Percentiles rank a stretch among this genome's conserved stretches.
Evolutionary conservation across 345 rosid species (phyloP).

Genomic region (Clausena lansium): DNA sequence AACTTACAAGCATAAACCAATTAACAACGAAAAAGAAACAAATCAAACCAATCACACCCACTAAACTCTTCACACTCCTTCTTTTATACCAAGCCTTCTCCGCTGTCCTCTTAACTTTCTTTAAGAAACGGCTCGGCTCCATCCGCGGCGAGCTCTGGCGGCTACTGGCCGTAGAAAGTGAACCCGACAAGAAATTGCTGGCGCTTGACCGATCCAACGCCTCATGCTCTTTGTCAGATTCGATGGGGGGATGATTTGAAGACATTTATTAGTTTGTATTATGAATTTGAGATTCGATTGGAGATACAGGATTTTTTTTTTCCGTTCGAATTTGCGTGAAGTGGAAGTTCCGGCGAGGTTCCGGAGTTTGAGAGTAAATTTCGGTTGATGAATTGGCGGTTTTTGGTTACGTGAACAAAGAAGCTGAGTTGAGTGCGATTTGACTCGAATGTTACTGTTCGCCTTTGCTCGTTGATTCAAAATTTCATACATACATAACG

Average conservation of each 20-base stretch:
- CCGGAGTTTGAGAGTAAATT: slow-evolving; percentile 1
- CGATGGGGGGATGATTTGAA: slow-evolving; percentile 12
- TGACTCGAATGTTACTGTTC: neutral
- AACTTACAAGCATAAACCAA: slow-evolving; percentile 68
- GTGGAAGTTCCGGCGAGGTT: neutral
- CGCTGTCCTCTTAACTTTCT: slow-evolving; percentile 45
- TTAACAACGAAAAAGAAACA: slow-evolving; percentile 68
- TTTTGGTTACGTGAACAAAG: neutral
- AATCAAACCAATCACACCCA: slow-evolving; percentile 46
- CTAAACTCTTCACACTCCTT: slow-evolving; percentile 43
- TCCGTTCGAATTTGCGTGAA: neutral
- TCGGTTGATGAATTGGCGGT: neutral
- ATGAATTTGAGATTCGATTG: neutral
- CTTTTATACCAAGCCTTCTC: slow-evolving; percentile 46
- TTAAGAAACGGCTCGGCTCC: slow-evolving; percentile 38
- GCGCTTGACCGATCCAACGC: slow-evolving; percentile 31
- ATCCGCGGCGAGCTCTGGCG: slow-evolving; percentile 29
- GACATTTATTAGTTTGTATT: neutral
- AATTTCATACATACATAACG: too few species aligned
- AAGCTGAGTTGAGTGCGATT: neutral
- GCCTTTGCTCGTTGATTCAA: neutral
- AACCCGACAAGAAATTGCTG: neutral
- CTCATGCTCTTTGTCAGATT: slow-evolving; percentile 28
- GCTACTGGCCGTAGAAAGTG: slow-evolving; percentile 28
- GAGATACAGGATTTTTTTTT: neutral